A percentile compares a stretch with the other conserved stretches of the same genome.
These are phyloP conservation scores for Gossypium anomalum DNA, from an alignment of 345 rosid genomes.

Conservation along the genomic window DNA sequence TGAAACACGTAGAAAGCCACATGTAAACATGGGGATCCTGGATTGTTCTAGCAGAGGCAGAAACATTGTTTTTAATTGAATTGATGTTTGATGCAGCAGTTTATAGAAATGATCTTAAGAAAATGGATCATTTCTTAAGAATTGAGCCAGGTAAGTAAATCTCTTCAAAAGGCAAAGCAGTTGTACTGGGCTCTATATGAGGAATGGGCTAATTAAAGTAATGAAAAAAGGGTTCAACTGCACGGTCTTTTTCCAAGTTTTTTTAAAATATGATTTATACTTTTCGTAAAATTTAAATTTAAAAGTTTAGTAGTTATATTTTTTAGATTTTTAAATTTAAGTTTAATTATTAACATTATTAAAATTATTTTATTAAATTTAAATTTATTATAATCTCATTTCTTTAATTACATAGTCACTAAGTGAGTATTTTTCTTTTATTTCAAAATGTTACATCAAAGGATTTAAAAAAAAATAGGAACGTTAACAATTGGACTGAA, in stretches of 20 bases:
- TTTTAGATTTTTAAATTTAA: no score
- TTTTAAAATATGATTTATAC: no score
- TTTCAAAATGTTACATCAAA: no score
- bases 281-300: no score
- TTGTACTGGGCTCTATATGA: neutral
- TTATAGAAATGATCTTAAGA: neutral
- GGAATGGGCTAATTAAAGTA: neutral
- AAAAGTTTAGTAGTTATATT: no score
- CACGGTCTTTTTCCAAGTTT: no score
- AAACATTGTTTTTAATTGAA: neutral
- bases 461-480: no score
- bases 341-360: fast-evolving
- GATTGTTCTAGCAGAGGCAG: neutral
- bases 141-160: neutral
- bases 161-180: neutral
- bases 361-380: no score
- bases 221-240: neutral
- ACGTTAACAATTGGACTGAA: no score
- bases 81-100: neutral
- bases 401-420: no score
- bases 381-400: no score
- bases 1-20: conserved; percentile 2
- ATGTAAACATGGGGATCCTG: conserved; percentile 20
- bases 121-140: neutral
- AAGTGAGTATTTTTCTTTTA: no score